Base-by-base conservation (phyloP, 225 moss, liverwort and hornwort species). In the Polytrichum formosum region DNA sequence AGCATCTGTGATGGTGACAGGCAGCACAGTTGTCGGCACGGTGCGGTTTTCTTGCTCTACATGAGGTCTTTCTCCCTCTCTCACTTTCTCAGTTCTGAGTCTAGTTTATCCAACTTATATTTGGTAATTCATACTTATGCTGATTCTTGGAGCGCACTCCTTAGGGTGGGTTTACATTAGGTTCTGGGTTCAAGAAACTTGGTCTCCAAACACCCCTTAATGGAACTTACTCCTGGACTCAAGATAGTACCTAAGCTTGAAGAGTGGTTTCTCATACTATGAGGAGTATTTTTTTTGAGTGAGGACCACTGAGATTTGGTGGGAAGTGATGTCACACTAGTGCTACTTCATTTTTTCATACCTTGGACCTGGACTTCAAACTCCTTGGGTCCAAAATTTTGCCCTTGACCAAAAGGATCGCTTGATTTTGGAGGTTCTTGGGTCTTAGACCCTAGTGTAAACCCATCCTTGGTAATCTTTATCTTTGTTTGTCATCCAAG, bases 21-120 rank as follows among this genome's bases (percentile, higher is more conserved):
- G 97, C 81, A 92, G 94, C 79, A 96, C 96, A 66, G 93, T 96
- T 61, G 88, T 96, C 72, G 96, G 96, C 79, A 96, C 96, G 78
- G 91, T 91, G 91, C 78, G 88, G 84, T 69, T 90, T 79, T 85
- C 83, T 88, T 88, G 80, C 82, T 80, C 77, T 88, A 76, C 73
- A 69, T 79, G 90, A 90, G 85, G 90, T 90, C 81, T 88, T 26
- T 72, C 65, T 77, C 76, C 77, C 55, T 77, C 84, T 87, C 72
- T 75, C 61, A 67, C 62, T n/a, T 63, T 63, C 23, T 46, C 13
- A 46, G 46, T 46, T 46, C 13, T 46, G 46, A 46, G 46, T 16
- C 13, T 13, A 46, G 46, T 46, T 46, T 63, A 28, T 26, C 58
- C 58, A 20, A 23, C 9, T 22, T 23, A 20, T 20, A 27, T 63